Evolutionary conservation across 2,329 filamentous ascomycete genomes (phyloP).

Genomic region (Venturia asperata): DNA sequence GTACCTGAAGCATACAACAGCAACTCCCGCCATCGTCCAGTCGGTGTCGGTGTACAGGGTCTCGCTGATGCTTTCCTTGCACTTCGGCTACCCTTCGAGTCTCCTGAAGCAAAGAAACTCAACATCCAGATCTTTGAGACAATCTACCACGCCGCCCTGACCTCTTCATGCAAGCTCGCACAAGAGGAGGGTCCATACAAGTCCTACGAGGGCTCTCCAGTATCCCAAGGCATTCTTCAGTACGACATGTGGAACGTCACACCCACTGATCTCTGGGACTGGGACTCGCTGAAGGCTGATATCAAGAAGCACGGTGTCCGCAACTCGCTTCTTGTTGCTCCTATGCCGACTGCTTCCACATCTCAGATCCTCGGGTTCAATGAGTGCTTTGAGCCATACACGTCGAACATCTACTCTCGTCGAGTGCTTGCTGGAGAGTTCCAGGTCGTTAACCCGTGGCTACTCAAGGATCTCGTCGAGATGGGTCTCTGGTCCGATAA

Average conservation of each 20-base stretch:
- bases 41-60: slow-evolving; percentile 95
- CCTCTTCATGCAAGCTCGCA: slow-evolving; percentile 79
- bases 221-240: slow-evolving; percentile 91
- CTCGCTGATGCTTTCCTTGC: slow-evolving; percentile 97
- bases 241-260: slow-evolving; percentile 98
- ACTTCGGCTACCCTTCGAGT: slow-evolving; percentile 94
- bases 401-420: slow-evolving; percentile 98
- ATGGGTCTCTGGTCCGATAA: slow-evolving; percentile 97
- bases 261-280: slow-evolving; percentile 93
- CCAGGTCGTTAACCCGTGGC: slow-evolving; percentile 98
- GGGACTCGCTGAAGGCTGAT: slow-evolving; percentile 78
- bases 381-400: slow-evolving; percentile 99
- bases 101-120: slow-evolving; percentile 82
- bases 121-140: slow-evolving; percentile 99
- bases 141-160: slow-evolving; percentile 93
- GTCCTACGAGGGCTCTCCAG: slow-evolving; percentile 86
- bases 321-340: slow-evolving; percentile 90
- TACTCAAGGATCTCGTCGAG: slow-evolving; percentile 95
- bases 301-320: slow-evolving; percentile 90
- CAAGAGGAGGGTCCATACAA: slow-evolving; percentile 77
- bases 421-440: slow-evolving; percentile 97
- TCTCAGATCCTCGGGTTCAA: slow-evolving; percentile 98
- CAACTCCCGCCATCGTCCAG: slow-evolving; percentile 94
- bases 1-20: slow-evolving; percentile 87
- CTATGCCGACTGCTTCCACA: slow-evolving; percentile 96